Percentiles rank a stretch among this genome's conserved stretches.
These are phyloP conservation scores for Gastrolobium villosum DNA, from an alignment of 306 rosid genomes.

Conservation along the genomic window DNA sequence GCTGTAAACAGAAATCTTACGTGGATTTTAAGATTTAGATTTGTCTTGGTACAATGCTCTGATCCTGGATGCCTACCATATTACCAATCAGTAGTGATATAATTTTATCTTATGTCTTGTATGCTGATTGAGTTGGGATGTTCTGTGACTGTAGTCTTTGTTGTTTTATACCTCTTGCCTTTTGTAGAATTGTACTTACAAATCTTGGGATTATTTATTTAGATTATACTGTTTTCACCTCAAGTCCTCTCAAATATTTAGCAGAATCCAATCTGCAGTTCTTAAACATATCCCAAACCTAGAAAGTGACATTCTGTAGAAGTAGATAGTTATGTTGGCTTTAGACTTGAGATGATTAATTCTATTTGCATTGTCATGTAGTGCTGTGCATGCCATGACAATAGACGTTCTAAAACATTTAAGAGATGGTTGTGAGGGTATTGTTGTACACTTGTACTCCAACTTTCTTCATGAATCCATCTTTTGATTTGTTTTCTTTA, in stretches of 20 bases:
- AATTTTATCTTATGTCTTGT: constrained; percentile 22
- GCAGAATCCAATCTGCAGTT: neutral
- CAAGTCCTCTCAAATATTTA: constrained; percentile 6
- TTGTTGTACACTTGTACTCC: constrained; percentile 27
- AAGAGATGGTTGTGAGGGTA: neutral
- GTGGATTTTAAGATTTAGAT: constrained; percentile 16
- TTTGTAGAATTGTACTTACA: constrained; percentile 1
- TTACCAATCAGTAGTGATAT: neutral
- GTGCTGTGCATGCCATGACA: neutral
- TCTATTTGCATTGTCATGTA: neutral
- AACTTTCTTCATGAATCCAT: constrained; percentile 24
- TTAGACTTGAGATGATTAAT: neutral
- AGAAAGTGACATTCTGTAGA: neutral
- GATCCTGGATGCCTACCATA: neutral
- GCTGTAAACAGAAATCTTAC: neutral
- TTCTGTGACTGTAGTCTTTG: constrained; percentile 6
- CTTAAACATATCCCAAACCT: neutral
- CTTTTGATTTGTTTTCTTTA: neutral
- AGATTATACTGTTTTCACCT: neutral
- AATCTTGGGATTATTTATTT: constrained; percentile 8
- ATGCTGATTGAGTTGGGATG: constrained; percentile 35
- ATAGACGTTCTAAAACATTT: constrained; percentile 12
- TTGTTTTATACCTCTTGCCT: constrained; percentile 26
- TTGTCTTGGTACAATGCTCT: constrained; percentile 16
- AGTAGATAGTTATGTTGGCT: constrained; percentile 10